These are phyloP conservation scores for Kuraishia piskuri DNA, from an alignment of 805 yeast genomes.

Conservation along the genomic window DNA sequence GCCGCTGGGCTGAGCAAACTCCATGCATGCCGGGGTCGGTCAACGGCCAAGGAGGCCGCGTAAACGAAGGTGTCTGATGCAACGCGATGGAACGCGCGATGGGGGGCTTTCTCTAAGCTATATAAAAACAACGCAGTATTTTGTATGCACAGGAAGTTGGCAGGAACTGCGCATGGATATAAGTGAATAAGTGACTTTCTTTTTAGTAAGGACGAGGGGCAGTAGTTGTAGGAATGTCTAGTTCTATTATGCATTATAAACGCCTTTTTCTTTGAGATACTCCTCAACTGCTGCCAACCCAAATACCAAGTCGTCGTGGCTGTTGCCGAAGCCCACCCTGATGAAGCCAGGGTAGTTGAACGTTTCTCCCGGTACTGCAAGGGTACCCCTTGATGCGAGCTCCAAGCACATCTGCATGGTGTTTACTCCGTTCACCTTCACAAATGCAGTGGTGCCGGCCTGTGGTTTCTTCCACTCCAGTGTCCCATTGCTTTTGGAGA, in stretches of 20 bases:
- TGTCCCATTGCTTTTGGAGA: constrained; percentile 21
- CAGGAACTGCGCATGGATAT: no score
- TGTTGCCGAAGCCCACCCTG: constrained; percentile 42
- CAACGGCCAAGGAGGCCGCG: no score
- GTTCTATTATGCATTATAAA: neutral
- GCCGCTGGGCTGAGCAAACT: no score
- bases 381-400: constrained; percentile 26
- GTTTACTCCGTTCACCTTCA: constrained; percentile 22
- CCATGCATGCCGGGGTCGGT: no score
- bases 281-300: constrained; percentile 20
- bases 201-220: no score
- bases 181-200: no score
- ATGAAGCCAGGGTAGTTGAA: constrained; percentile 33
- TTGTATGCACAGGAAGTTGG: no score
- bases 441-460: constrained; percentile 40
- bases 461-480: constrained; percentile 33
- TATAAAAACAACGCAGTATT: no score
- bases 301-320: constrained; percentile 21
- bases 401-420: constrained; percentile 26
- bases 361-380: constrained; percentile 42
- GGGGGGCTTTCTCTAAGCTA: no score
- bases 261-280: neutral
- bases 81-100: no score
- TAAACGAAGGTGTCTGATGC: no score
- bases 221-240: no score